Conservation (phyloP, 2,329 filamentous ascomycete species). For the Penicillium italicum region DNA sequence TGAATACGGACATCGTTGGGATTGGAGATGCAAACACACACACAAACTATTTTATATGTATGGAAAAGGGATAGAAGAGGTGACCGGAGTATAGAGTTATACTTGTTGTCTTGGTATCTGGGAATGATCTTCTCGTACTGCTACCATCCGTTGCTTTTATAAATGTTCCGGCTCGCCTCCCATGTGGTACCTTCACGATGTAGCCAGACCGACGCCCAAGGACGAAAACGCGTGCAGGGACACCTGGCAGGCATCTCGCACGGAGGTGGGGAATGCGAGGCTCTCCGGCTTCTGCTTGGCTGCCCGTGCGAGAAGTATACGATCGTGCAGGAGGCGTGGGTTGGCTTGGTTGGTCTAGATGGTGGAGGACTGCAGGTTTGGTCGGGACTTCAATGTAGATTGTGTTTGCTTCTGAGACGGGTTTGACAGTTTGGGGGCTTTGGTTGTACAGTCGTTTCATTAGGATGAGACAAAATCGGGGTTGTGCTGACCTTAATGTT, state of each 20-base stretch:
- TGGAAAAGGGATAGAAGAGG: not conserved
- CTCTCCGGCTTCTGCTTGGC: constrained; percentile 20
- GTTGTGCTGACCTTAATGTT: not conserved
- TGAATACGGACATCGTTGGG: constrained; percentile 18
- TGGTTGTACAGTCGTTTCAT: not conserved
- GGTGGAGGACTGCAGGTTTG: constrained; percentile 16
- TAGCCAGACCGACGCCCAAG: constrained; percentile 10
- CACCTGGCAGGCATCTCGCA: constrained; percentile 18
- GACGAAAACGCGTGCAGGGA: constrained; percentile 19
- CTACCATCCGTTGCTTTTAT: not conserved
- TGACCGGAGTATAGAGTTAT: not conserved
- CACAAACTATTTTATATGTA: not conserved
- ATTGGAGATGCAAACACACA: not conserved
- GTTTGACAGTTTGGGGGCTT: not conserved
- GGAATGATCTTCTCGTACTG: not conserved
- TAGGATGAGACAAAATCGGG: not conserved
- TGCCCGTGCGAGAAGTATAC: constrained; percentile 20
- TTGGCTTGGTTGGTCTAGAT: constrained; percentile 15
- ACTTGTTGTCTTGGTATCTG: not conserved
- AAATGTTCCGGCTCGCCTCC: constrained; percentile 1
- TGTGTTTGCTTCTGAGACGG: not conserved
- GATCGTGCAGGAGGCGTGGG: constrained; percentile 7
- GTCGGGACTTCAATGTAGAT: constrained; percentile 19
- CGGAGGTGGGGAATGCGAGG: constrained; percentile 16
- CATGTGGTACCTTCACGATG: constrained; percentile 8